Evolutionary conservation across 2,329 filamentous ascomycete genomes (phyloP), one percentile per base, ranked within the genome.

Genomic region (Ambrosiella cleistominuta): DNA sequence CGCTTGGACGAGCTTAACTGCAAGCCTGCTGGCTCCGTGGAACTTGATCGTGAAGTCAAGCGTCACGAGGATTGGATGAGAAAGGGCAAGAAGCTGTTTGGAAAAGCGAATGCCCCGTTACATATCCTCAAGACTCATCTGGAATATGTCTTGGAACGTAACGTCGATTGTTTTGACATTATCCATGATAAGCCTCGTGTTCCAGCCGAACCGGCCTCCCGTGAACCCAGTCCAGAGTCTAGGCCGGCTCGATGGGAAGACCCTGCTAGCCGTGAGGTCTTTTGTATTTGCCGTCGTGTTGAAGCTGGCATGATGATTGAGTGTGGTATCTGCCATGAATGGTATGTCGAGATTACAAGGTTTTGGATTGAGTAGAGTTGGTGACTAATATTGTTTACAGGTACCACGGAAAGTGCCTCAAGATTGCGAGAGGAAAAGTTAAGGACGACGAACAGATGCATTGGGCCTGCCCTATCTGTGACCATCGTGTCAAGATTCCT

Each of bases 261-360:
- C 65, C 78, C 74, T 67, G 82, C 72, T 38, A 77, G 77, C 58
- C 71, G 80, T 40, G 90, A 97, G 67, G 91, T 97, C 0, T 98
- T 97, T 69, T 98, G 93, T 70, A 95, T 98, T 64, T 98, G 93
- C 71, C 82, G 93, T 61, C 88, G 84, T 62, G 81, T 88, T 6
- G 93, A 98, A 70, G 89, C 91, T 42, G 93, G 93, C 56, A 94
- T 97, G 85, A 98, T 98, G 93, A 97, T 98, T 65, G 93, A 98
- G 70, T 98, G 93, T 68, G 93, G 97, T 68, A 76, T 96, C 44
- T 98, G 93, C 70, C 91, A 96, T 66, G 93, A 98, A 73, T 98
- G 93, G 93, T 90, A 69, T 74, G 82, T 74, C 15, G 36, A 7
- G 12, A 19, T 55, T 42, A n/a, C 15, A n/a, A 27, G 37, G 15